phyloP scores from a whole-genome alignment of 805 yeast species.

The Pichia paraexigua region DNA sequence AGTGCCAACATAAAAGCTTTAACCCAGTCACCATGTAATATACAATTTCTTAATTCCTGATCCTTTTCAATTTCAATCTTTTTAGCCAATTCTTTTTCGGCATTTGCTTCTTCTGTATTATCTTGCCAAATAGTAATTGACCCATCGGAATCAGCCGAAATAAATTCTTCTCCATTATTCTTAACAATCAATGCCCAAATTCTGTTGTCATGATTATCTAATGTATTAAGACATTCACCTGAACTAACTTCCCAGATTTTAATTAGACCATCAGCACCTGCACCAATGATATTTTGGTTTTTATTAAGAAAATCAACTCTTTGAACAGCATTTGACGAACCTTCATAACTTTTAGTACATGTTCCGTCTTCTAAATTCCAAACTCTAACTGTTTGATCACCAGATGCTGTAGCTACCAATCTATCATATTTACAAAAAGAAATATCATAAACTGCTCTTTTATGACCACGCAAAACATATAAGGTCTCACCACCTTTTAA shows the following conservation, averaged over 20 bases:
- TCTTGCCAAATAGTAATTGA: conserved; percentile 85
- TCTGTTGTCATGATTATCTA: conserved; percentile 87
- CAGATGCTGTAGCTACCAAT: conserved; percentile 73
- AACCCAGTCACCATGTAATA: conserved; percentile 71
- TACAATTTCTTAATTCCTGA: conserved; percentile 72
- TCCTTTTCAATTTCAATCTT: conserved; percentile 72
- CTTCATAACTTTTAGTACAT: conserved; percentile 80
- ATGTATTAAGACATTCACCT: conserved; percentile 75
- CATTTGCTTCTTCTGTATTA: conserved; percentile 65
- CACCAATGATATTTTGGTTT: conserved; percentile 59
- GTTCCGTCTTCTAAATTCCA: conserved; percentile 81
- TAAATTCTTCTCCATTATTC: conserved; percentile 59
- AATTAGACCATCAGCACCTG: conserved; percentile 93
- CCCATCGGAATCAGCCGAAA: conserved; percentile 94
- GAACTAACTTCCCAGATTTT: conserved; percentile 78
- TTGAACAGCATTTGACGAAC: conserved; percentile 89
- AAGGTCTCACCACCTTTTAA: conserved; percentile 76
- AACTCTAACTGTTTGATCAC: conserved; percentile 76
- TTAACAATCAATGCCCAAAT: conserved; percentile 81
- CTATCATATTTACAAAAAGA: conserved; percentile 76
- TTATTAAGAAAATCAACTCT: conserved; percentile 63
- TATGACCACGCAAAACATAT: conserved; percentile 83
- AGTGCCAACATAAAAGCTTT: conserved; percentile 83
- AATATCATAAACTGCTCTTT: conserved; percentile 91
- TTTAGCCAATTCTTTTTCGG: conserved; percentile 44